These are phyloP conservation scores for Suillus subluteus DNA, from an alignment of 768 basidiomycete species.

Conservation along the genomic window DNA sequence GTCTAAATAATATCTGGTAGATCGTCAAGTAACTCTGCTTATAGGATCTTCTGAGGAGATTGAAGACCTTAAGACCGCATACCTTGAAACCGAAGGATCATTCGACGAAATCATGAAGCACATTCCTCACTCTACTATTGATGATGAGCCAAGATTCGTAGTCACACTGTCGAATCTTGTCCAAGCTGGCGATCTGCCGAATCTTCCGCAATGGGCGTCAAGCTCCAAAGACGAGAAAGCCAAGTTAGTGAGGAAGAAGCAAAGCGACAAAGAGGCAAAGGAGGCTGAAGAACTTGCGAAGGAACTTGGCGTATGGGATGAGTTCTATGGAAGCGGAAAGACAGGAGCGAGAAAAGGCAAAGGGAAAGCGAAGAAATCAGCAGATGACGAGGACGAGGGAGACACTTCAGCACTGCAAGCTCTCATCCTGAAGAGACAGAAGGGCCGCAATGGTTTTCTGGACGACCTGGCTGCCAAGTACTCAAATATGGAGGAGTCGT, in stretches of 20 bases:
- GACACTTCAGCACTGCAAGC: slow-evolving; percentile 77
- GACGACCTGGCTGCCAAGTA: slow-evolving; percentile 80
- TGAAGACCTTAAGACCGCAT: slow-evolving; percentile 77
- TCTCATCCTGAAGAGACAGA: slow-evolving; percentile 77
- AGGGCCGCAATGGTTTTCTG: slow-evolving; percentile 72
- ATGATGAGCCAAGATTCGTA: slow-evolving; percentile 88
- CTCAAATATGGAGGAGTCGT: slow-evolving; percentile 44
- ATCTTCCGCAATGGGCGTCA: slow-evolving; percentile 65
- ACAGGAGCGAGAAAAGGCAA: slow-evolving; percentile 59
- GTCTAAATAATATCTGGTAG: not conserved
- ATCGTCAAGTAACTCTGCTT: not conserved
- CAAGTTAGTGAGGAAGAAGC: slow-evolving; percentile 71
- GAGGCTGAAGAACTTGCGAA: slow-evolving; percentile 87
- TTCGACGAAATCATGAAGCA: slow-evolving; percentile 81
- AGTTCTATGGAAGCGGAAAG: slow-evolving; percentile 84
- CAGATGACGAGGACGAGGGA: slow-evolving; percentile 42
- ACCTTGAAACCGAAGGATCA: slow-evolving; percentile 69
- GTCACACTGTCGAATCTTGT: slow-evolving; percentile 69
- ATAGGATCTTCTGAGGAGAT: slow-evolving; percentile 86
- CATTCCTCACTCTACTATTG: slow-evolving; percentile 82
- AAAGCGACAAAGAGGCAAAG: slow-evolving; percentile 74
- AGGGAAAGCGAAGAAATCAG: slow-evolving; percentile 47
- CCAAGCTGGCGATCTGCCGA: slow-evolving; percentile 55
- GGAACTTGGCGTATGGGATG: slow-evolving; percentile 93
- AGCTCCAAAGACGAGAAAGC: slow-evolving; percentile 82